Percentiles rank a stretch among this genome's conserved stretches.
Evolutionary conservation across 139 green algal species (phyloP).

Genomic region (Chlorella sp.): DNA sequence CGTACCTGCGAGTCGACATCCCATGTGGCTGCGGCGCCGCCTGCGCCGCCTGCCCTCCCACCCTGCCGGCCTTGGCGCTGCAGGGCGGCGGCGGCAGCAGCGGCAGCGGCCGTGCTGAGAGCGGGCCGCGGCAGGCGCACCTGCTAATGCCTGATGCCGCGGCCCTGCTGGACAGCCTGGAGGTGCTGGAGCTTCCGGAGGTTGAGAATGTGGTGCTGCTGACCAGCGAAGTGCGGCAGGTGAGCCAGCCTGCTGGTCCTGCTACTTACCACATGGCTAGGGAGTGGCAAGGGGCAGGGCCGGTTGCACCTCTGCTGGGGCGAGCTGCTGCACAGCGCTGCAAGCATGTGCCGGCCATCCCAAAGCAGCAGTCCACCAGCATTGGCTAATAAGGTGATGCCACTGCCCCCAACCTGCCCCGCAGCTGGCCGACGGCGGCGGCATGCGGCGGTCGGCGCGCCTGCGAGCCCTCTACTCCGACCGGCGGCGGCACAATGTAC

Average conservation of each 20-base stretch:
- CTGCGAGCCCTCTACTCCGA: slow-evolving; percentile 69
- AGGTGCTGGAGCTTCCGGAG: slow-evolving; percentile 65
- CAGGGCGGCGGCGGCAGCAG: neutral
- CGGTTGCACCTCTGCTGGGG: too few species aligned
- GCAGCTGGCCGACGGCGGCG: slow-evolving; percentile 37
- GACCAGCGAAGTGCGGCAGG: slow-evolving; percentile 41
- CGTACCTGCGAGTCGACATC: slow-evolving; percentile 53
- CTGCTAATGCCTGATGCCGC: slow-evolving; percentile 55
- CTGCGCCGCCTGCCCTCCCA: neutral
- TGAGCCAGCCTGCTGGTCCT: too few species aligned
- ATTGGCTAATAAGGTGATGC: too few species aligned
- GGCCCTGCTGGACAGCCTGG: slow-evolving; percentile 47
- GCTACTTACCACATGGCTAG: too few species aligned
- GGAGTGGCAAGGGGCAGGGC: too few species aligned
- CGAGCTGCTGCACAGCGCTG: too few species aligned
- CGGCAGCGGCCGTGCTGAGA: slow-evolving; percentile 14
- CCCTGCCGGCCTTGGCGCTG: neutral
- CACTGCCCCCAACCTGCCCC: neutral
- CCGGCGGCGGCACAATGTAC: slow-evolving; percentile 42
- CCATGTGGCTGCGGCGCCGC: slow-evolving; percentile 33
- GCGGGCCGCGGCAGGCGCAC: slow-evolving; percentile 11
- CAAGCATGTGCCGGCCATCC: too few species aligned
- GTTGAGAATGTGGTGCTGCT: slow-evolving; percentile 41
- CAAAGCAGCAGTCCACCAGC: too few species aligned
- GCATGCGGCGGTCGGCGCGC: slow-evolving; percentile 46